These are phyloP conservation scores for Phanerochaete carnosa DNA, from an alignment of 768 basidiomycete genomes.

Conservation along the genomic window DNA sequence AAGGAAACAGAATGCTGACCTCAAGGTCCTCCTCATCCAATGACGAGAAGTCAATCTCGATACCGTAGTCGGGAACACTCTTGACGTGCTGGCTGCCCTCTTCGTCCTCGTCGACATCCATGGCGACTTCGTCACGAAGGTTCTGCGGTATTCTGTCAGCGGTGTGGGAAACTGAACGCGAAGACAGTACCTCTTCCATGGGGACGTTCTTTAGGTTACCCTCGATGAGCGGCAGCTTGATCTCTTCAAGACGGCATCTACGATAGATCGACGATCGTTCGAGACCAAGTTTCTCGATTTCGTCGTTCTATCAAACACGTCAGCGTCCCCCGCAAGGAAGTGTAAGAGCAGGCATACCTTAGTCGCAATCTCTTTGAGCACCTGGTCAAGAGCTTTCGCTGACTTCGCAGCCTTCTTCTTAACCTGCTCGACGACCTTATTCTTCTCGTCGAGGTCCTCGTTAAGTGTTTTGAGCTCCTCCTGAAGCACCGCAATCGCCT, in stretches of 20 bases:
- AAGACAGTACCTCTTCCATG: slow-evolving; percentile 78
- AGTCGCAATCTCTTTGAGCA: slow-evolving; percentile 83
- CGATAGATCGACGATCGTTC: slow-evolving; percentile 87
- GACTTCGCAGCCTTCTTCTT: slow-evolving; percentile 71
- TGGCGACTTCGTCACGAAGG: slow-evolving; percentile 79
- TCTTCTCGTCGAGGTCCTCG: slow-evolving; percentile 69
- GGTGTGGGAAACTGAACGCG: too few species aligned
- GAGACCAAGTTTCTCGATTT: slow-evolving; percentile 83
- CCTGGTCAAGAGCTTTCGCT: slow-evolving; percentile 77
- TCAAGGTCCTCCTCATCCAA: slow-evolving; percentile 74
- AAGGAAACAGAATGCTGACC: slow-evolving; percentile 32
- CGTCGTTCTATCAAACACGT: slow-evolving; percentile 59
- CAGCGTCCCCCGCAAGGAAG: background rate
- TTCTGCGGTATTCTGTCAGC: slow-evolving; percentile 42
- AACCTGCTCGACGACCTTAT: slow-evolving; percentile 68
- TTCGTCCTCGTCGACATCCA: slow-evolving; percentile 92
- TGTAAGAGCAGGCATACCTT: slow-evolving; percentile 42
- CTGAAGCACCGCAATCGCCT: slow-evolving; percentile 51
- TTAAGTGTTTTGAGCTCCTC: slow-evolving; percentile 60
- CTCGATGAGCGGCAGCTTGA: slow-evolving; percentile 69
- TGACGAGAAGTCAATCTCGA: slow-evolving; percentile 81
- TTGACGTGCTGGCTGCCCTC: slow-evolving; percentile 73
- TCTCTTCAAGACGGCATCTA: slow-evolving; percentile 91
- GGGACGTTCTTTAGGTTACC: slow-evolving; percentile 86
- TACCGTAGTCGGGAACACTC: slow-evolving; percentile 76